Evolutionary conservation across 2,329 filamentous ascomycete species (phyloP).

Genomic region (Colletotrichum filicis): DNA sequence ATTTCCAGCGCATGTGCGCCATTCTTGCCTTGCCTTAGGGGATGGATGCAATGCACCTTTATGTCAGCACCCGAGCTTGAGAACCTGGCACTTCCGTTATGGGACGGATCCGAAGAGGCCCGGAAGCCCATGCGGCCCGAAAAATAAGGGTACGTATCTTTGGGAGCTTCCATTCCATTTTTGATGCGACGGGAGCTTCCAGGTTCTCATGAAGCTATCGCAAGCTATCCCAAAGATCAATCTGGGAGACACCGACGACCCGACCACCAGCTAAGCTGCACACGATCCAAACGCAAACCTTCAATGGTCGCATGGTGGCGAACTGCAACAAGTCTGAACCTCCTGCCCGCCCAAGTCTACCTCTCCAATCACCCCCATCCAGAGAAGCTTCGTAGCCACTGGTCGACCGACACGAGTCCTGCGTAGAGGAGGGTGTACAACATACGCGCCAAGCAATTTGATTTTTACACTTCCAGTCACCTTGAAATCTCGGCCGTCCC

Average conservation of each 20-base stretch:
- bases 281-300: background rate
- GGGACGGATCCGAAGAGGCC: background rate
- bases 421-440: conserved; percentile 14
- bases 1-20: conserved; percentile 3
- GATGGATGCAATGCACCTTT: background rate
- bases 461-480: background rate
- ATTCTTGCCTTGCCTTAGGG: background rate
- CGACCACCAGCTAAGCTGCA: background rate
- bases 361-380: conserved; percentile 17
- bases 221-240: background rate
- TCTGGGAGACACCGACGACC: too few relatives aligned
- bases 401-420: conserved; percentile 7
- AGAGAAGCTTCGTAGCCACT: background rate
- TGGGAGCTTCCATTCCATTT: background rate
- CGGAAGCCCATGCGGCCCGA: conserved; percentile 23
- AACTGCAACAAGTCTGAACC: background rate
- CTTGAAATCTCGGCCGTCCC: background rate
- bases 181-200: conserved; percentile 13
- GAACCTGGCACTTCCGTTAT: background rate
- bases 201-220: conserved; percentile 14
- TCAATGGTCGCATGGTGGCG: background rate
- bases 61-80: background rate
- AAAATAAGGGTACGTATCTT: background rate
- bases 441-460: background rate
- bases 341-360: background rate